phyloP scores from a whole-genome alignment of 768 basidiomycete species.

The Chlorophyllum brunneum region DNA sequence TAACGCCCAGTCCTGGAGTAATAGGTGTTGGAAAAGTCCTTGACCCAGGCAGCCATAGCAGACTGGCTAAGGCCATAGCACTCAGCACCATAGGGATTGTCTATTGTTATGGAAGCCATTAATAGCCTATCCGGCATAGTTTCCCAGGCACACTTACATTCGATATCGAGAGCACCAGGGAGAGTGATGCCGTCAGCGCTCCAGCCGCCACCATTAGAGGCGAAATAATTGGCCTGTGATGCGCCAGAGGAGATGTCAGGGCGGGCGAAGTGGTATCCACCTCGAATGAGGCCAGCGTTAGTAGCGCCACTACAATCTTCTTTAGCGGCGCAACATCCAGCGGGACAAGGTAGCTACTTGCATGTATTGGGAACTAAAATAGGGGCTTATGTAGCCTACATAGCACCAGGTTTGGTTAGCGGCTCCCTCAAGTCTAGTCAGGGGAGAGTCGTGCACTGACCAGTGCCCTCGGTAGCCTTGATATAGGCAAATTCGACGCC shows the following conservation, averaged over 20 bases:
- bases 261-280: slow-evolving; percentile 57
- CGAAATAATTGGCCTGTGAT: slow-evolving; percentile 55
- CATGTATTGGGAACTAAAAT: slow-evolving; percentile 40
- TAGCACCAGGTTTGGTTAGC: background rate
- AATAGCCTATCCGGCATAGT: background rate
- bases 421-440: background rate
- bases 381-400: slow-evolving; percentile 35
- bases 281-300: slow-evolving; percentile 53
- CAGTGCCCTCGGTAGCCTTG: slow-evolving; percentile 65
- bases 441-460: slow-evolving; percentile 20
- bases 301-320: no score
- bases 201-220: slow-evolving; percentile 59
- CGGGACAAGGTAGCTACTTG: no score
- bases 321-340: no score
- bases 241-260: slow-evolving; percentile 54
- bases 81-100: slow-evolving; percentile 45
- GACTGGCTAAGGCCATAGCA: slow-evolving; percentile 53
- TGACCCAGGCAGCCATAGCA: slow-evolving; percentile 61
- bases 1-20: slow-evolving; percentile 43
- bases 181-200: slow-evolving; percentile 52
- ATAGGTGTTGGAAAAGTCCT: slow-evolving; percentile 60
- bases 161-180: slow-evolving; percentile 62
- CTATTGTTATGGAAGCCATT: slow-evolving; percentile 31
- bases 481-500: slow-evolving; percentile 57
- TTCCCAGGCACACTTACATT: slow-evolving; percentile 34